A percentile compares a stretch with the other conserved stretches of the same genome.
These are phyloP conservation scores for Aspergillaceae sp. DNA, from an alignment of 2,329 filamentous ascomycete species.

Conservation along the genomic window DNA sequence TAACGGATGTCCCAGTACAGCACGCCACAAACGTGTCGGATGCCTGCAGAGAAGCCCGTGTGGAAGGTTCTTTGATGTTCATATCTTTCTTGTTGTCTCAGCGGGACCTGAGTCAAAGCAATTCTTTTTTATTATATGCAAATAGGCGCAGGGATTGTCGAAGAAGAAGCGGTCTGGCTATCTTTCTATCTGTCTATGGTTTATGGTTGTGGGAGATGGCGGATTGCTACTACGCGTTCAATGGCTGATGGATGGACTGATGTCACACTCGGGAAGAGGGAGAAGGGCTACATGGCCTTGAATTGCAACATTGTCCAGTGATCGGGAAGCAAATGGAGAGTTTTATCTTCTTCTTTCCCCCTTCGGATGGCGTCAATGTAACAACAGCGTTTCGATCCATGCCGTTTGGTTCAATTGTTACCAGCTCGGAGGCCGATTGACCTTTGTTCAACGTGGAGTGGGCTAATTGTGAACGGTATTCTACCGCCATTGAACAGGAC, in stretches of 20 bases:
- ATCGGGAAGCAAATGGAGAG: too few relatives aligned
- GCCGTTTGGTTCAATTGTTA: conserved; percentile 1
- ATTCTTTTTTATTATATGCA: neutral
- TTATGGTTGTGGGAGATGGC: too few relatives aligned
- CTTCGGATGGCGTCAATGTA: neutral
- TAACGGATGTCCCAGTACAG: neutral
- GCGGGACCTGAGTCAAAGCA: conserved; percentile 2
- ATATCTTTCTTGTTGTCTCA: conserved; percentile 2
- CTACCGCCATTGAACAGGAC: neutral
- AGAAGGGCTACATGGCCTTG: conserved; percentile 4
- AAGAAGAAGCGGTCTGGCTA: conserved; percentile 10
- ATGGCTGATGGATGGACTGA: conserved; percentile 4
- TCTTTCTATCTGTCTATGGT: neutral
- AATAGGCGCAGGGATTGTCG: conserved; percentile 2
- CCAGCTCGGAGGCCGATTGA: conserved; percentile 2
- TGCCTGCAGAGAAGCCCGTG: conserved; percentile 26
- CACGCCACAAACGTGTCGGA: conserved; percentile 15
- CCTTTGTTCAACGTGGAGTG: neutral
- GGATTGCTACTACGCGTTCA: neutral
- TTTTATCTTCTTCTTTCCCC: too few relatives aligned
- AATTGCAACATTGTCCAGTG: too few relatives aligned
- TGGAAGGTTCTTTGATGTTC: conserved; percentile 22
- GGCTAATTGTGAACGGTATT: neutral
- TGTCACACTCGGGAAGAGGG: conserved; percentile 8
- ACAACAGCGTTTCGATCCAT: neutral